Percentiles rank a stretch among this genome's conserved stretches.
Evolutionary conservation across 148 eudicot genomes (phyloP).

Genomic region (Rheum nobile): DNA sequence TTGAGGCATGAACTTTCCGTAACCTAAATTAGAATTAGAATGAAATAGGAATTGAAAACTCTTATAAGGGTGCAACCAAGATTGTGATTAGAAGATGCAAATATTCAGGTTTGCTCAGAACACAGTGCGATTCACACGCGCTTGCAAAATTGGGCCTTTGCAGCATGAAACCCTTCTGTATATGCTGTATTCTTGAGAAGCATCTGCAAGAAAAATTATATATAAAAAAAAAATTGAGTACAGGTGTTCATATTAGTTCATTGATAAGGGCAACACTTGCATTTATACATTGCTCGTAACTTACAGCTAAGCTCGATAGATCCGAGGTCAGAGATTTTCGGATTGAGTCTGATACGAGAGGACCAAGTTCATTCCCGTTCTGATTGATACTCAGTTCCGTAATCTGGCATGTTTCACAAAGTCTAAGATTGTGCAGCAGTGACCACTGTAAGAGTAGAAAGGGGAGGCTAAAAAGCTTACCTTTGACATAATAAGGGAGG

Average conservation of each 20-base stretch:
- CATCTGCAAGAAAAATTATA: neutral
- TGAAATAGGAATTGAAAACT: neutral
- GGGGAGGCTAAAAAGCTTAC: neutral
- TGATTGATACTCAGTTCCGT: neutral
- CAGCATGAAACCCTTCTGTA: slow-evolving; percentile 7
- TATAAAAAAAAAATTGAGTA: neutral
- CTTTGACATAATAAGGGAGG: slow-evolving; percentile 2
- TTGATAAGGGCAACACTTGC: neutral
- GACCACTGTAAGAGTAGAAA: neutral
- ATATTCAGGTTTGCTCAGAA: neutral
- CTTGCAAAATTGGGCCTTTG: neutral
- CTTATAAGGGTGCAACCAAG: neutral
- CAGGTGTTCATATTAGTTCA: neutral
- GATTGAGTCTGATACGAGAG: neutral
- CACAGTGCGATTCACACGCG: neutral
- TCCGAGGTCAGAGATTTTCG: neutral
- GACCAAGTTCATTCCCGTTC: neutral
- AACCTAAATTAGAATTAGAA: neutral
- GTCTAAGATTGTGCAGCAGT: neutral
- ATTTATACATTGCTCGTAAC: neutral
- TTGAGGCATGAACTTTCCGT: neutral
- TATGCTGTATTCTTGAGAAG: neutral
- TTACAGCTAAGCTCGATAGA: slow-evolving; percentile 2
- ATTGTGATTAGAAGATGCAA: neutral
- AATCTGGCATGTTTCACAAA: neutral